Evolutionary conservation across 2,329 filamentous ascomycete species (phyloP).

Genomic region (Penicillium sp.): DNA sequence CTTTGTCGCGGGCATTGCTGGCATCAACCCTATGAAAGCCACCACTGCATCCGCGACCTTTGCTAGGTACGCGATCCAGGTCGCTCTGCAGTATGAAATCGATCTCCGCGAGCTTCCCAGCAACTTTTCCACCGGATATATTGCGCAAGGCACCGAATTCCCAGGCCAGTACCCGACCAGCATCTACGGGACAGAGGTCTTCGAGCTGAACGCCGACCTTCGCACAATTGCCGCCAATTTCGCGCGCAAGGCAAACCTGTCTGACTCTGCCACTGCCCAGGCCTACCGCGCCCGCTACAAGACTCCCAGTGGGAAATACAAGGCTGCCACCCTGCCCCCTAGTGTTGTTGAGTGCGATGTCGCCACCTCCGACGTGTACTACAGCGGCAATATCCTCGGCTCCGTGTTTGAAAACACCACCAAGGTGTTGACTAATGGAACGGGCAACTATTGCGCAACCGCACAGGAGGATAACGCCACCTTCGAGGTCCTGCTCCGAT

Average conservation of each 20-base stretch:
- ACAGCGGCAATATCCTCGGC: conserved; percentile 52
- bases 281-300: conserved; percentile 50
- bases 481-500: conserved; percentile 56
- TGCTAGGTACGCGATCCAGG: conserved; percentile 61
- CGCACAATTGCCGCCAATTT: conserved; percentile 47
- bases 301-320: conserved; percentile 27
- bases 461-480: conserved; percentile 66
- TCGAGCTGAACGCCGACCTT: conserved; percentile 55
- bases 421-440: conserved; percentile 57
- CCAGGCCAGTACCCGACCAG: conserved; percentile 51
- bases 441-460: conserved; percentile 59
- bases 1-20: conserved; percentile 62
- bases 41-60: conserved; percentile 61
- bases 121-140: conserved; percentile 60
- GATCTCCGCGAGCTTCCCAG: conserved; percentile 59
- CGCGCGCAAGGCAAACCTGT: conserved; percentile 46
- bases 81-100: conserved; percentile 67
- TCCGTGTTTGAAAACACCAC: conserved; percentile 60
- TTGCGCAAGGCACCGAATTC: conserved; percentile 51
- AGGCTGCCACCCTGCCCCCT: conserved; percentile 42
- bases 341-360: conserved; percentile 57
- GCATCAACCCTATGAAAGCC: conserved; percentile 60
- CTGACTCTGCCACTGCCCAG: conserved; percentile 43
- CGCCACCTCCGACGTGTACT: conserved; percentile 65
- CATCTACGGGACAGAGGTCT: conserved; percentile 61